phyloP scores from a whole-genome alignment of 2,329 filamentous ascomycete genomes.

The Hypoxylon sp. region DNA sequence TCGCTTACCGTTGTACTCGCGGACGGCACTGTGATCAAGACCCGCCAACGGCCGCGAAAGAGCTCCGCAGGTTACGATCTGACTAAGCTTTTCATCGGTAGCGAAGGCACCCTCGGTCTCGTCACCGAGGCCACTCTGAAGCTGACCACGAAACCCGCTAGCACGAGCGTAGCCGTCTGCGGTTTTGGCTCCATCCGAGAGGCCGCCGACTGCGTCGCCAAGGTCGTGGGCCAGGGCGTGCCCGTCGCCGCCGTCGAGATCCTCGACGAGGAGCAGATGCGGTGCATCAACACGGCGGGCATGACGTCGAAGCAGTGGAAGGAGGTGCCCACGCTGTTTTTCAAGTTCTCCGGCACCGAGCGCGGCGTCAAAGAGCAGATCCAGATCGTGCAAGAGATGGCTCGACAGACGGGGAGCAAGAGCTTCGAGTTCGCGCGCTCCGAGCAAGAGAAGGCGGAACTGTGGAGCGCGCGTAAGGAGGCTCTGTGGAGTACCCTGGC shows the following conservation, averaged over 20 bases:
- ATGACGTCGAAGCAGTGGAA: conserved; percentile 72
- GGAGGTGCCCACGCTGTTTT: conserved; percentile 77
- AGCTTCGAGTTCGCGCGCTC: conserved; percentile 83
- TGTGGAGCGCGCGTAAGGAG: conserved; percentile 89
- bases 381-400: conserved; percentile 53
- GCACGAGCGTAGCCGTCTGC: conserved; percentile 79
- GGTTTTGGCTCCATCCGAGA: conserved; percentile 65
- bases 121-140: conserved; percentile 85
- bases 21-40: conserved; percentile 86
- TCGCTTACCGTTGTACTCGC: conserved; percentile 86
- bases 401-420: conserved; percentile 68
- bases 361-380: conserved; percentile 84
- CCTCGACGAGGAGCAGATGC: conserved; percentile 84
- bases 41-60: conserved; percentile 81
- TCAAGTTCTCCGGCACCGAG: conserved; percentile 78
- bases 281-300: conserved; percentile 67
- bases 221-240: conserved; percentile 79
- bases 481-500: conserved; percentile 86
- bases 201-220: conserved; percentile 79
- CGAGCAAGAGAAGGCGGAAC: conserved; percentile 78
- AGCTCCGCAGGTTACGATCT: conserved; percentile 87
- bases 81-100: conserved; percentile 83
- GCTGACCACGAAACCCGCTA: conserved; percentile 80
- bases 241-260: conserved; percentile 85
- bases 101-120: conserved; percentile 85